Conservation (phyloP, 768 basidiomycete species). For the Tylopilus rubrobrunneus region DNA sequence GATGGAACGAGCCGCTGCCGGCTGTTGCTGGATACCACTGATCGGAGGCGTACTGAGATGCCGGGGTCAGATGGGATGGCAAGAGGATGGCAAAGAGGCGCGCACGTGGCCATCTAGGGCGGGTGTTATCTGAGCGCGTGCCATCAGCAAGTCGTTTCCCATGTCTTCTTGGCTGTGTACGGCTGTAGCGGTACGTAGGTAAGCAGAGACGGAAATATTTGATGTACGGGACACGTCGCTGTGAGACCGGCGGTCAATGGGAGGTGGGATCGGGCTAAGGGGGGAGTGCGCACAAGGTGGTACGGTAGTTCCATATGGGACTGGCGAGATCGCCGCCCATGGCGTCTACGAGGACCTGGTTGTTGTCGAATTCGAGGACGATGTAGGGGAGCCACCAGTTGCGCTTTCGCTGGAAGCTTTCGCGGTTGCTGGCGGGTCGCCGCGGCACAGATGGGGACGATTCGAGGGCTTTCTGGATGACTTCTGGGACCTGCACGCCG, state of each 20-base stretch:
- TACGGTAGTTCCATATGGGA: slow-evolving; percentile 94
- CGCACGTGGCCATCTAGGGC: slow-evolving; percentile 73
- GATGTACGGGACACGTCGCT: slow-evolving; percentile 96
- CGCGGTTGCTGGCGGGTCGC: slow-evolving; percentile 69
- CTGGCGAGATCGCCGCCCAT: slow-evolving; percentile 87
- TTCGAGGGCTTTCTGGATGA: slow-evolving; percentile 79
- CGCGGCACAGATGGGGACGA: slow-evolving; percentile 51
- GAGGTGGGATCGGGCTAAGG: no score
- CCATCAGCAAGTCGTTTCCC: slow-evolving; percentile 95
- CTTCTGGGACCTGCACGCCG: slow-evolving; percentile 74
- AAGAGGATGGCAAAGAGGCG: slow-evolving; percentile 3
- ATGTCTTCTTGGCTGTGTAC: slow-evolving; percentile 82
- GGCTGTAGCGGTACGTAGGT: slow-evolving; percentile 77
- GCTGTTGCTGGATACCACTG: slow-evolving; percentile 86
- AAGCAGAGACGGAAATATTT: slow-evolving; percentile 87
- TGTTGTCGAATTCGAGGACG: slow-evolving; percentile 97
- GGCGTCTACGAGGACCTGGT: slow-evolving; percentile 94
- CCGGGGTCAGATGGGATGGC: slow-evolving; percentile 1
- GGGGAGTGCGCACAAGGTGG: slow-evolving; percentile 88
- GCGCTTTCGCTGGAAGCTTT: slow-evolving; percentile 89
- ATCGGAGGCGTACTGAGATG: slow-evolving; percentile 70
- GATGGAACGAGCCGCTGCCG: slow-evolving; percentile 88
- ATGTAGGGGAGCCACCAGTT: slow-evolving; percentile 96
- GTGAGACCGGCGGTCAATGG: slow-evolving; percentile 3
- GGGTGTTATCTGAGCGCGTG: slow-evolving; percentile 86